Evolutionary conservation across 2,329 filamentous ascomycete species (phyloP), one percentile per base, ranked within the genome.

Genomic region (Sporothrix luriei): DNA sequence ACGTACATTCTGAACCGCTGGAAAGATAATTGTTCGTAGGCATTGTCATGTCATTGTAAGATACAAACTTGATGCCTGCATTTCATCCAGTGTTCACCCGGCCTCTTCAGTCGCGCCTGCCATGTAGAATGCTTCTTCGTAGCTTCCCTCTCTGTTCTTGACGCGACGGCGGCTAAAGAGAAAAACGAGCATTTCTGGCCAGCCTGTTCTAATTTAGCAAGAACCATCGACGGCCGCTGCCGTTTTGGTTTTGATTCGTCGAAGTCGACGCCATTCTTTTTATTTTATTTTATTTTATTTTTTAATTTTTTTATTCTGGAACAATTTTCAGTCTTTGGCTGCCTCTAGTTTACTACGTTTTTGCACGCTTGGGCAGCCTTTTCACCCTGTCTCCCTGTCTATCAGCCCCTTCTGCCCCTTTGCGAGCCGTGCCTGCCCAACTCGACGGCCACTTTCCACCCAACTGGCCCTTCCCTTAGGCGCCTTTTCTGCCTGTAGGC

Each of bases 361-460:
- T 52, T 68, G 29, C 11, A 24, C 26, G 6, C 24, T 54, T 55
- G 24, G 29, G 33, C 51, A 48, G 49, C 21, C 64, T 54, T 64
- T 40, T 66, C 52, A 38, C 51, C 38, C 21, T 43, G n/a, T n/a
- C n/a, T n/a, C n/a, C n/a, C n/a, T 65, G 24, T 10, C 38, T 3
- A 33, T n/a, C 51, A 52, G 52, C 52, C 55, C 55, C 54, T 29
- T 38, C 29, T 13, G 16, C n/a, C 19, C 48, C 9, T 57, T 49
- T 49, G 48, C 48, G 46, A 29, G 46, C 48, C 16, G 66, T 68
- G 66, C 66, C 66, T 68, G 66, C 66, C 55, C 67, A 62, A 68
- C 52, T 24, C 38, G 54, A 29, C 64, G 14, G 26, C 48, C 48
- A 52, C 64, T 67, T 29, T 48, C 52, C 51, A 57, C 52, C 52